Conservation (phyloP, 1,284 basidiomycete genomes). For the Puccinia polysora region DNA sequence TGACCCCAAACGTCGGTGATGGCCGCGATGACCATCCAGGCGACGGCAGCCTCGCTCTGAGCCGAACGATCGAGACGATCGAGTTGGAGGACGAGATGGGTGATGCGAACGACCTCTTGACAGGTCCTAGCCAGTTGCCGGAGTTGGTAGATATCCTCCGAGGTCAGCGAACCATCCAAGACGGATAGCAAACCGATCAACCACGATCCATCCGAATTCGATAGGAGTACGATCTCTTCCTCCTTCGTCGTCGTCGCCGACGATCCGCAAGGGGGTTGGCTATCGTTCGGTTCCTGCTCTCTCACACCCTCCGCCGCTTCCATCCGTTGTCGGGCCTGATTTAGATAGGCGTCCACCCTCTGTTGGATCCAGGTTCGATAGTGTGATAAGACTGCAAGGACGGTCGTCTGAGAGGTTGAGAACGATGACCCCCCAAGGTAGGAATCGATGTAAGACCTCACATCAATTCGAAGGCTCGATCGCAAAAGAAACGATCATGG, state of each 20-base stretch:
- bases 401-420: slow-evolving; percentile 5
- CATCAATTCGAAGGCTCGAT: too few species aligned
- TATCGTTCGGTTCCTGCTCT: slow-evolving; percentile 1
- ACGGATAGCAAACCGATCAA: slow-evolving; percentile 19
- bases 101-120: slow-evolving; percentile 22
- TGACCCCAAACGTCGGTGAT: slow-evolving; percentile 36
- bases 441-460: too few species aligned
- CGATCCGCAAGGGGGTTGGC: not conserved
- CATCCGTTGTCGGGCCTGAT: too few species aligned
- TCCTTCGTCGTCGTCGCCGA: not conserved
- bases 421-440: not conserved
- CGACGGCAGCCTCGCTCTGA: slow-evolving; percentile 1
- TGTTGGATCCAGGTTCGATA: slow-evolving; percentile 34
- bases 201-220: slow-evolving; percentile 23
- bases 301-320: not conserved
- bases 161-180: slow-evolving; percentile 13
- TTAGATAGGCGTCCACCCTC: not conserved
- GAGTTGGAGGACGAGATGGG: not conserved
- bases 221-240: slow-evolving; percentile 19
- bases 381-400: slow-evolving; percentile 19
- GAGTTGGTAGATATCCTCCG: slow-evolving; percentile 24
- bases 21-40: slow-evolving; percentile 26
- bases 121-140: slow-evolving; percentile 23
- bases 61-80: not conserved
- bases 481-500: not conserved